Evolutionary conservation across 1,139 yeast species (phyloP).

Genomic region (Geotrichum klebahnii): DNA sequence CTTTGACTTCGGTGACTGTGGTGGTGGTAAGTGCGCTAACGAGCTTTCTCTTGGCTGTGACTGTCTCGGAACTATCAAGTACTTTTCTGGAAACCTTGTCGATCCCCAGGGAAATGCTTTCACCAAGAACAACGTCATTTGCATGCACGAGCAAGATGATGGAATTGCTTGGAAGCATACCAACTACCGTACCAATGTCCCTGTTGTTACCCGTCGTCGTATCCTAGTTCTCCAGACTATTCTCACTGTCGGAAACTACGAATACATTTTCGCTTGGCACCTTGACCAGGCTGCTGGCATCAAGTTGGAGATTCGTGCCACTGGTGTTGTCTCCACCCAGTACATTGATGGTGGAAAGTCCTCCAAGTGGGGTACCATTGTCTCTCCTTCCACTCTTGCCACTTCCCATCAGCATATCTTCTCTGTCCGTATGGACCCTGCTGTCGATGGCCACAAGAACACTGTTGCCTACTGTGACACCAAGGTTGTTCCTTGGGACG

Average conservation of each 20-base stretch:
- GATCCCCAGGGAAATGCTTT: conserved; percentile 63
- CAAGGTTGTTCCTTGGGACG: conserved; percentile 57
- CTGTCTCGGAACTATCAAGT: conserved; percentile 82
- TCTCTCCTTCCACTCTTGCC: conserved; percentile 83
- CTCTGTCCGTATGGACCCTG: conserved; percentile 82
- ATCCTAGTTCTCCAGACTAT: conserved; percentile 81
- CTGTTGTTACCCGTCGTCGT: conserved; percentile 80
- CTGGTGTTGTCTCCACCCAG: conserved; percentile 68
- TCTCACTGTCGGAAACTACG: conserved; percentile 88
- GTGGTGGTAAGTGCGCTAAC: conserved; percentile 79
- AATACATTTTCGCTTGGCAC: conserved; percentile 72
- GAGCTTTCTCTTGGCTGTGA: conserved; percentile 77
- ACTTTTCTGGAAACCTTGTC: conserved; percentile 63
- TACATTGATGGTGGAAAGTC: conserved; percentile 72
- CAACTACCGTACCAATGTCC: conserved; percentile 70
- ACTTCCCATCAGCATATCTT: conserved; percentile 86
- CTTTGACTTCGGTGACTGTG: conserved; percentile 87
- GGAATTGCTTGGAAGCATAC: conserved; percentile 81
- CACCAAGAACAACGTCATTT: conserved; percentile 66
- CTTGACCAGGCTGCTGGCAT: conserved; percentile 81
- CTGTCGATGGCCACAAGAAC: conserved; percentile 77
- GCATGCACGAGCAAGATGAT: conserved; percentile 87
- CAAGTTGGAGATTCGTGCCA: conserved; percentile 80
- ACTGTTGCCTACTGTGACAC: conserved; percentile 69
- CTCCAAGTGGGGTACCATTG: conserved; percentile 80